These are phyloP conservation scores for Sugiyamaella sp. DNA, from an alignment of 1,139 yeast genomes.

Conservation along the genomic window DNA sequence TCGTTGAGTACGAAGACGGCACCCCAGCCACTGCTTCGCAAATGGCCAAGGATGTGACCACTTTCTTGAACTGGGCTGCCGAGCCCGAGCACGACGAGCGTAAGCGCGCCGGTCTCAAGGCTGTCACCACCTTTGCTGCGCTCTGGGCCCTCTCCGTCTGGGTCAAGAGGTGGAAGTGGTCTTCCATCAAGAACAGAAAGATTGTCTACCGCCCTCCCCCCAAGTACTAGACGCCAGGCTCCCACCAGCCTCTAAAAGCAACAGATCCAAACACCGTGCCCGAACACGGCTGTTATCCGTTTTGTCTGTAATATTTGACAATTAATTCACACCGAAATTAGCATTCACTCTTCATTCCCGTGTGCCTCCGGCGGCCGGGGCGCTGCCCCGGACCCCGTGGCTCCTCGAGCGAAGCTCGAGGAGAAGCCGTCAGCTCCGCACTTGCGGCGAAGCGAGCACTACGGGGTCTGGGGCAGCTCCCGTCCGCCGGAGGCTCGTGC, in stretches of 20 bases:
- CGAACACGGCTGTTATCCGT: constrained; percentile 5
- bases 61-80: constrained; percentile 97
- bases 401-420: neutral
- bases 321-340: constrained; percentile 18
- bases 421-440: too few relatives aligned
- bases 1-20: constrained; percentile 98
- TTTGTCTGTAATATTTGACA: constrained; percentile 19
- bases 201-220: constrained; percentile 84
- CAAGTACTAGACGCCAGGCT: constrained; percentile 7
- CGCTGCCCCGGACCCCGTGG: constrained; percentile 5
- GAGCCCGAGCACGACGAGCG: constrained; percentile 99
- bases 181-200: constrained; percentile 94
- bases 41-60: constrained; percentile 98
- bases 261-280: neutral
- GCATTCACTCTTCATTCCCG: constrained; percentile 9
- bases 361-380: constrained; percentile 9
- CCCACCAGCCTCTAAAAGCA: constrained; percentile 4
- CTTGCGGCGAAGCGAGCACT: neutral
- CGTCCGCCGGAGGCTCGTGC: neutral
- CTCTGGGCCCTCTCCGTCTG: constrained; percentile 83
- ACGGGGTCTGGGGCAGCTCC: constrained; percentile 3
- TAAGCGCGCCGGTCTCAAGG: constrained; percentile 96
- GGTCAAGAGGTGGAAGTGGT: constrained; percentile 99
- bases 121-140: constrained; percentile 75
- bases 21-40: constrained; percentile 98